Percentiles rank a stretch among this genome's conserved stretches.
phyloP scores from a whole-genome alignment of 176 grass and related monocot species.

The Rhynchospora breviuscula region DNA sequence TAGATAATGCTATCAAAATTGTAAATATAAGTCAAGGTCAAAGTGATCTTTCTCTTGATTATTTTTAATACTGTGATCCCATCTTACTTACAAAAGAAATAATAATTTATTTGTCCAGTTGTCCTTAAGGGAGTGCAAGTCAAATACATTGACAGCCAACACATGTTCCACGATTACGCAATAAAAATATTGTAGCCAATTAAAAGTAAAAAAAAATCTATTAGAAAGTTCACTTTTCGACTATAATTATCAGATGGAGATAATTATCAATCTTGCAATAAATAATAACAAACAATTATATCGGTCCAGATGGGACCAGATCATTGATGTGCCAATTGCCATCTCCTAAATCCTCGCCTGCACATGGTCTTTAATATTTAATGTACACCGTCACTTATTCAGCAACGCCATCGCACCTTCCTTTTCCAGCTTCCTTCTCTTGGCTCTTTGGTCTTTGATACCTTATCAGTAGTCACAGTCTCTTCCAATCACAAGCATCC shows the following conservation, averaged over 20 bases:
- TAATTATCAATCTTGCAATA: neutral
- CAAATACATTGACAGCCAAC: neutral
- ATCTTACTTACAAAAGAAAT: neutral
- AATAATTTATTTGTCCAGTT: neutral
- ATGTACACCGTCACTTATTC: neutral
- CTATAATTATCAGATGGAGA: neutral
- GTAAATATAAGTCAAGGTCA: too few relatives aligned
- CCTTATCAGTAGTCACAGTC: constrained; percentile 33
- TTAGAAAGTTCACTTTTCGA: neutral
- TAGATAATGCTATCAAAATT: too few relatives aligned
- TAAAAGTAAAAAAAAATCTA: too few relatives aligned
- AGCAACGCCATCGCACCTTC: neutral
- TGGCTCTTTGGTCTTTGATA: neutral
- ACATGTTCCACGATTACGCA: neutral
- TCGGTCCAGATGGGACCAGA: constrained; percentile 5
- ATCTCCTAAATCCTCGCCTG: neutral
- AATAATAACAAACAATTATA: neutral
- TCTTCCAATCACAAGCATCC: neutral
- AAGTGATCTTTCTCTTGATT: too few relatives aligned
- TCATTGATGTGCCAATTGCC: neutral
- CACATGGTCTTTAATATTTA: neutral
- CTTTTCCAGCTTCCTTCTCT: constrained; percentile 1
- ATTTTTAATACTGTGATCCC: neutral
- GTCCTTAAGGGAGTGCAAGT: neutral
- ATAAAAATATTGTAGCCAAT: neutral